Percentiles rank a stretch among this genome's conserved stretches.
Conservation (phyloP, 2,329 filamentous ascomycete species). For the Leptographium lundbergii region DNA sequence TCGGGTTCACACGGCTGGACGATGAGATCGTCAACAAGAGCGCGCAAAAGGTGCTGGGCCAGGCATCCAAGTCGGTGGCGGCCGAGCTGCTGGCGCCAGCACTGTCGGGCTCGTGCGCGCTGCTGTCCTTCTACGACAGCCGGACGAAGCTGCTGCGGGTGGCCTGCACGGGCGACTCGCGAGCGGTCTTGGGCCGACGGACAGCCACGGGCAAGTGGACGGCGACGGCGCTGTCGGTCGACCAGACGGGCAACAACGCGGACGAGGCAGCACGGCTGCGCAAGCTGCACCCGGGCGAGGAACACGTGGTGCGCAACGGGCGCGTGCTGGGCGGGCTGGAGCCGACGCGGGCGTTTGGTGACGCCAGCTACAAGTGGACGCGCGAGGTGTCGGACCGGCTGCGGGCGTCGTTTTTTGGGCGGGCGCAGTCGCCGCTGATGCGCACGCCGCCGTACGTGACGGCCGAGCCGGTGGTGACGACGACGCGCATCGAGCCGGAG, state of each 20-base stretch:
- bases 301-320: conserved; percentile 75
- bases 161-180: conserved; percentile 91
- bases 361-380: conserved; percentile 95
- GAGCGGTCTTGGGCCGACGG: conserved; percentile 78
- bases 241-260: conserved; percentile 84
- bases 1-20: conserved; percentile 77
- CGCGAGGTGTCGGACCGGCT: conserved; percentile 72
- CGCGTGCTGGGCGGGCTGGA: conserved; percentile 86
- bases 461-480: conserved; percentile 87
- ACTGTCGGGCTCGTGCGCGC: conserved; percentile 89
- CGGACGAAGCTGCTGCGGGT: conserved; percentile 78
- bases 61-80: conserved; percentile 78
- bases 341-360: conserved; percentile 87
- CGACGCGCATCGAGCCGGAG: conserved; percentile 77
- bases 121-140: conserved; percentile 93
- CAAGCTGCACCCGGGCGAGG: conserved; percentile 78
- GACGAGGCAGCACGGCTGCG: conserved; percentile 75
- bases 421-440: conserved; percentile 61
- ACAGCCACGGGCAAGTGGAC: conserved; percentile 77
- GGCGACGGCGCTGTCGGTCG: conserved; percentile 76
- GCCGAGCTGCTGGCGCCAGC: conserved; percentile 88
- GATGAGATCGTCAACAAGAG: conserved; percentile 91
- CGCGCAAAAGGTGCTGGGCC: conserved; percentile 80
- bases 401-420: conserved; percentile 76
- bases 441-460: conserved; percentile 95